Base-by-base conservation (phyloP, 345 rosid species). In the Murraya koenigii region DNA sequence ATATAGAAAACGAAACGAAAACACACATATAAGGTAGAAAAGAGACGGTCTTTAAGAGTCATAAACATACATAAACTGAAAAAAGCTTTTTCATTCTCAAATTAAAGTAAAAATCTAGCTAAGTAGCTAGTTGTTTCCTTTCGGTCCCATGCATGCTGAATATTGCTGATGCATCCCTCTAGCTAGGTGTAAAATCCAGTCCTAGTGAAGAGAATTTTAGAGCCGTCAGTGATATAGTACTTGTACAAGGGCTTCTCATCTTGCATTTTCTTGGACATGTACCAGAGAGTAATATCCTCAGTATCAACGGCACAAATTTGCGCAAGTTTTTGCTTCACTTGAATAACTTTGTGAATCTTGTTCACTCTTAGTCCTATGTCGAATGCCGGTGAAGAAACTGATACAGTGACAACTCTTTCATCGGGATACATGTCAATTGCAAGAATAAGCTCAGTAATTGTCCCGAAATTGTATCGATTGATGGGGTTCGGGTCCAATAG, bases 221-320 rank as follows among this genome's bases (percentile, higher is more conserved):
- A 75, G 32, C 59, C 60, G 22, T 75, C 44, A 10, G 64, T 11
- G n/a, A 75, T 7, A 49, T 75, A 75, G 26, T 75, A 69, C 44
- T 59, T 38, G 23, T 19, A 77, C 44, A 68, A 59, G 2, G 49
- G 33, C 35, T 36, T 41, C 3, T 77, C 56, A 22, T 77, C 74
- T 9, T 58, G 26, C 74, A 68, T 41, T 58, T 68, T 68, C 56
- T 39, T 68, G 1, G 47, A 11, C 41, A 69, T 13, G 3, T 44
- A 25, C 74, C 79, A 77, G 61, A 77, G 79, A 58, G 41, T 69
- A 19, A 77, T 19, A 23, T 20, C 33, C 9, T 41, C n/a, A 41
- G 44, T 44, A 0, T 32, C 23, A 28, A 69, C 19, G 23, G 61
- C 59, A 6, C 23, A 69, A 28, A 69, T 28, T 23, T 39, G 28